phyloP scores from a whole-genome alignment of 2,329 filamentous ascomycete genomes.

The Beauveria rudraprayagi region DNA sequence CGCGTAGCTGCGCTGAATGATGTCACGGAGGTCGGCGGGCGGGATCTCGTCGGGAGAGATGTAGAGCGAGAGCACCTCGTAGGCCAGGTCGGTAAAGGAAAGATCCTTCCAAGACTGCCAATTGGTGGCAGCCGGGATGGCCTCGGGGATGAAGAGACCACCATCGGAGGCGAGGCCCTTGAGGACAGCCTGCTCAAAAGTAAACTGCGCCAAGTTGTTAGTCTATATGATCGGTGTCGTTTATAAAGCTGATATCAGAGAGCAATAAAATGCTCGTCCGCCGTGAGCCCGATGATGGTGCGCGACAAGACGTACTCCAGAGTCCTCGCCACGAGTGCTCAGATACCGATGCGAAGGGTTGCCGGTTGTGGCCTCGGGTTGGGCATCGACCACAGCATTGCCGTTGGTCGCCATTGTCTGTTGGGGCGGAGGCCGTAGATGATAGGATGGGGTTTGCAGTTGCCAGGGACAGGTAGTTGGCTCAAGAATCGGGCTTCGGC shows the following conservation, averaged over 20 bases:
- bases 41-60: conserved; percentile 81
- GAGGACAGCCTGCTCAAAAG: conserved; percentile 84
- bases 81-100: conserved; percentile 73
- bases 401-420: conserved; percentile 35
- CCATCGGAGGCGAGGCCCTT: conserved; percentile 83
- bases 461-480: not conserved
- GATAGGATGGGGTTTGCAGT: too few relatives aligned
- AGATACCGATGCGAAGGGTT: conserved; percentile 41
- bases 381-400: conserved; percentile 23
- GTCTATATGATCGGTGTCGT: not conserved
- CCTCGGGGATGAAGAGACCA: conserved; percentile 81
- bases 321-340: conserved; percentile 43
- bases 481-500: not conserved
- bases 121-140: conserved; percentile 48
- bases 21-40: conserved; percentile 65
- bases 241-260: too few relatives aligned
- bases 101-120: conserved; percentile 72
- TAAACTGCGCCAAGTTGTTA: conserved; percentile 47
- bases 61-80: conserved; percentile 79
- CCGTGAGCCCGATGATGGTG: not conserved
- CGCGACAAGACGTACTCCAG: conserved; percentile 31
- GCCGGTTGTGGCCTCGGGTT: conserved; percentile 26
- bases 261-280: too few relatives aligned
- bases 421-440: not conserved
- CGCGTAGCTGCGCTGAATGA: conserved; percentile 78